phyloP scores from a whole-genome alignment of 1,284 basidiomycete species.

The Termitomyces sp. region DNA sequence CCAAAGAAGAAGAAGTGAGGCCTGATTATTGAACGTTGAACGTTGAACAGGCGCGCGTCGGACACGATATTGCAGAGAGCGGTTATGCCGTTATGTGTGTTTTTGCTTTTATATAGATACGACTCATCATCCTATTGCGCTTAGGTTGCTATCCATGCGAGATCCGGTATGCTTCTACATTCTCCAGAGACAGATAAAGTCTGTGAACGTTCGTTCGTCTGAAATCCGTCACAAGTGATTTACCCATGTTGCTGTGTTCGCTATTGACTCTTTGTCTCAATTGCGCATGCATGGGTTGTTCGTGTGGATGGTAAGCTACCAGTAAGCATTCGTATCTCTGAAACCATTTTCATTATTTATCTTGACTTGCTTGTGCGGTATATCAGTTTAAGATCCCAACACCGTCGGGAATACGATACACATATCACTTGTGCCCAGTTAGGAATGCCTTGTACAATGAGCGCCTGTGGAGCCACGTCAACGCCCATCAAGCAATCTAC shows the following conservation, averaged over 20 bases:
- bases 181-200: neutral
- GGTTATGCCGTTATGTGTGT: constrained; percentile 8
- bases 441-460: neutral
- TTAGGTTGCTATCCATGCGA: constrained; percentile 6
- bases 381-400: neutral
- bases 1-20: constrained; percentile 38
- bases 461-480: neutral
- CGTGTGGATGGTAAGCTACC: neutral
- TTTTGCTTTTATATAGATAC: constrained; percentile 5
- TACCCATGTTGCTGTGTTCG: neutral
- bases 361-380: neutral
- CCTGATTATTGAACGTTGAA: neutral
- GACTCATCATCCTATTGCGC: constrained; percentile 7
- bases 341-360: neutral
- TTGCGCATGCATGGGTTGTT: neutral
- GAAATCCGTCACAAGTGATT: neutral
- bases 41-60: neutral
- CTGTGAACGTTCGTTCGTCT: neutral
- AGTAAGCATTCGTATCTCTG: neutral
- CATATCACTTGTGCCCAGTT: neutral
- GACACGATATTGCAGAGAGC: neutral
- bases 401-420: neutral
- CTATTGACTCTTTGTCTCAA: neutral
- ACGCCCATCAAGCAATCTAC: neutral
- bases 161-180: neutral